Evolutionary conservation across 345 rosid genomes (phyloP).

Genomic region (Gossypium bickii): DNA sequence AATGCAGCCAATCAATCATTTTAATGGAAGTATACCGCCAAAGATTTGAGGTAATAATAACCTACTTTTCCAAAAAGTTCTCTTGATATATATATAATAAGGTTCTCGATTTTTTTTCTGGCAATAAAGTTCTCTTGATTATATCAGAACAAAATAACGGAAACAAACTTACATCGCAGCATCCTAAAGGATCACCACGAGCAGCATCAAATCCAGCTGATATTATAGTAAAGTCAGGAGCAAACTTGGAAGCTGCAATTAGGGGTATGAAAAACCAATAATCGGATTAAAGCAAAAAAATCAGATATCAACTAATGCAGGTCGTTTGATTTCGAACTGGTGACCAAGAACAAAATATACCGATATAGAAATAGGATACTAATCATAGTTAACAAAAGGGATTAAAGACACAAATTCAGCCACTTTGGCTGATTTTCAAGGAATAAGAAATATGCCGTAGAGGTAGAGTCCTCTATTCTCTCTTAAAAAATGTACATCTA

Average conservation of each 20-base stretch:
- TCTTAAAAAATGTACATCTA: no score
- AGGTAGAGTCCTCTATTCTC: background rate
- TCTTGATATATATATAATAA: background rate
- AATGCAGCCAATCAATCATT: background rate
- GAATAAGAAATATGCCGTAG: background rate
- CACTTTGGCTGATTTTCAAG: background rate
- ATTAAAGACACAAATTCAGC: background rate
- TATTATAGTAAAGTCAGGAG: conserved; percentile 89
- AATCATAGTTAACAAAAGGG: background rate
- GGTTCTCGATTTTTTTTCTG: background rate
- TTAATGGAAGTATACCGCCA: background rate
- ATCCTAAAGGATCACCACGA: conserved; percentile 94
- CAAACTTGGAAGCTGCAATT: conserved; percentile 74
- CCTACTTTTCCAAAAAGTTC: background rate
- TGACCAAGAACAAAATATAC: background rate
- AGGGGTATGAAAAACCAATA: conserved; percentile 12
- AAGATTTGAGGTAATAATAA: background rate
- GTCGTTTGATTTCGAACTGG: background rate
- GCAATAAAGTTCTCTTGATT: background rate
- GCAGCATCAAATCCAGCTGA: conserved; percentile 99
- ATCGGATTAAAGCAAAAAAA: conserved; percentile 1
- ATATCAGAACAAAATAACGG: background rate
- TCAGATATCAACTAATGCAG: background rate
- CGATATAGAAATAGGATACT: background rate
- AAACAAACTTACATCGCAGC: conserved; percentile 72